Evolutionary conservation across 2,329 filamentous ascomycete species (phyloP).

Genomic region (Tolypocladium ovalisporum): DNA sequence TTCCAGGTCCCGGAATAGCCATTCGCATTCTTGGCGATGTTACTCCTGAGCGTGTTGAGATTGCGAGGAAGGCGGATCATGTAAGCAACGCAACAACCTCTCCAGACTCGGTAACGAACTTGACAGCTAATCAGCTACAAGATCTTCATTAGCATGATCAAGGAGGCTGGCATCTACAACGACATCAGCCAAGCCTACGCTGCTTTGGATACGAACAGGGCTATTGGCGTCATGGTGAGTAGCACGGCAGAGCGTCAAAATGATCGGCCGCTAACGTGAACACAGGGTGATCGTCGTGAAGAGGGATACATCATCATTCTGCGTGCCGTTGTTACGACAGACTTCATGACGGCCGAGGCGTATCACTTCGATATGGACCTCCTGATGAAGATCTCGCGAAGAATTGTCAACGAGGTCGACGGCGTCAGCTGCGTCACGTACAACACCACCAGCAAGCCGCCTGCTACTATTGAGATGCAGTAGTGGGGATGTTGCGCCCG

Average conservation of each 20-base stretch:
- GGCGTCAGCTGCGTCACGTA: constrained; percentile 65
- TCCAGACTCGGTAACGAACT: too few species aligned
- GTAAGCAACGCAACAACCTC: too few species aligned
- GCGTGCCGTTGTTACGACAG: constrained; percentile 3
- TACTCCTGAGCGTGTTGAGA: constrained; percentile 66
- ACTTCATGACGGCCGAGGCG: constrained; percentile 53
- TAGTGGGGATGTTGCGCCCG: constrained; percentile 24
- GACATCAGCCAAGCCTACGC: constrained; percentile 28
- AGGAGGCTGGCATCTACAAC: constrained; percentile 59
- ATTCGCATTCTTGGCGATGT: constrained; percentile 79
- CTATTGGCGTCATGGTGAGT: constrained; percentile 6
- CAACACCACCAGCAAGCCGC: constrained; percentile 52
- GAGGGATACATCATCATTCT: constrained; percentile 18
- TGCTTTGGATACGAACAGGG: constrained; percentile 12
- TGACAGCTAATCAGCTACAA: too few species aligned
- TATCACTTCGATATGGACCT: constrained; percentile 56
- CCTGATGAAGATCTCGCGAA: constrained; percentile 49
- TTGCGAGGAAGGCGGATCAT: constrained; percentile 64
- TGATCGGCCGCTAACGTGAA: neutral
- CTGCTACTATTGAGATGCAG: constrained; percentile 65
- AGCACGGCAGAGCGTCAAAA: constrained; percentile 21
- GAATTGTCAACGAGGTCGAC: constrained; percentile 58
- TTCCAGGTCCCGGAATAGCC: constrained; percentile 47
- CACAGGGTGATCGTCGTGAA: constrained; percentile 16
- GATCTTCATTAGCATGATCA: constrained; percentile 74